These are phyloP conservation scores for Sherardia arvensis DNA, from an alignment of 257 asterid species.

Conservation along the genomic window DNA sequence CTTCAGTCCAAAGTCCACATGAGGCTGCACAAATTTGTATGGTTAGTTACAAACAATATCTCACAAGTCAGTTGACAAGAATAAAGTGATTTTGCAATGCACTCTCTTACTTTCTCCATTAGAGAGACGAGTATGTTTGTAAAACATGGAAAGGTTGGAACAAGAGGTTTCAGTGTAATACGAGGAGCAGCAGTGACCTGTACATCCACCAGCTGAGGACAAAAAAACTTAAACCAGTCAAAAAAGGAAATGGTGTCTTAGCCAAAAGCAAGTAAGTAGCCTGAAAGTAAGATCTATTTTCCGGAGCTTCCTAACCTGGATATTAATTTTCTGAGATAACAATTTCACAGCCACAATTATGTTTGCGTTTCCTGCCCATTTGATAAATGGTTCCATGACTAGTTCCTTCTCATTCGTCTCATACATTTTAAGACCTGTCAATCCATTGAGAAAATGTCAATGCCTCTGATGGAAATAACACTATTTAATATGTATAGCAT, in stretches of 20 bases:
- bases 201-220: conserved; percentile 63
- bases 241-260: conserved; percentile 2
- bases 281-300: conserved; percentile 3
- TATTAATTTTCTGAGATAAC: conserved; percentile 34
- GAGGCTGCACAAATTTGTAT: conserved; percentile 45
- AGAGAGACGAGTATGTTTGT: conserved; percentile 49
- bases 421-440: conserved; percentile 59
- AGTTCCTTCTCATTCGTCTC: conserved; percentile 83
- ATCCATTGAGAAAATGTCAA: neutral
- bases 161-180: conserved; percentile 64
- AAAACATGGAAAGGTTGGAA: conserved; percentile 71
- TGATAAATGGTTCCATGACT: conserved; percentile 72
- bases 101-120: conserved; percentile 55
- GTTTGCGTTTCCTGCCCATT: conserved; percentile 88
- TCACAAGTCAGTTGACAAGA: neutral
- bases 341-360: conserved; percentile 39
- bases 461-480: neutral
- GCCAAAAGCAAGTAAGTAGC: neutral
- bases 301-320: conserved; percentile 47
- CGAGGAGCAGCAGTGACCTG: conserved; percentile 64
- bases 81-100: neutral
- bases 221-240: conserved; percentile 12
- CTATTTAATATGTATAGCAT: neutral
- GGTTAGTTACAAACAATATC: neutral
- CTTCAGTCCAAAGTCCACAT: conserved; percentile 70